Base-by-base conservation (phyloP, 495 filamentous ascomycete genomes). In the Neurospora pannonica region DNA sequence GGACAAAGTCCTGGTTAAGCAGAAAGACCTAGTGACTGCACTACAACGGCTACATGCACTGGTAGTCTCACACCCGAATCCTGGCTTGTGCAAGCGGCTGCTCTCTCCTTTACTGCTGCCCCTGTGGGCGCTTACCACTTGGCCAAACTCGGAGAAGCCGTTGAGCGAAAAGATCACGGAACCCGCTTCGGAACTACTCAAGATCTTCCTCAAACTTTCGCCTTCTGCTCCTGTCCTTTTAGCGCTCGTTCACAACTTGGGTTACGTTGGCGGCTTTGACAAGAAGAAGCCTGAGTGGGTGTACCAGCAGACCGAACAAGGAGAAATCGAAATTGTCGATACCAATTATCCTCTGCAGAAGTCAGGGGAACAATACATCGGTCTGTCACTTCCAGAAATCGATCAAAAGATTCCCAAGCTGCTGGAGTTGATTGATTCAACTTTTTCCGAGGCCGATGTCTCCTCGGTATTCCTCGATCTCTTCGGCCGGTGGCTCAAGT, bases 11-110 rank as follows among this genome's bases (percentile, higher is more conserved):
- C 73, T 89, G n/a, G 84, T 88, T 21, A 73, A 78, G 6, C 79
- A 85, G 11, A 72, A 76, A 34, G 84, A 87, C 8, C 75, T 91
- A 11, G 77, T 77, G 42, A 77, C 76, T 21, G 88, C 89, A 8
- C 71, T 96, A 9, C 81, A 84, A 24, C 87, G 92, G 19, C 75
- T 96, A 8, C 83, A 82, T 38, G 82, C 83, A 7, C 79, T 96
- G 8, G 77, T 90, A 2, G 81, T 88, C 36, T 90, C 92, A 13
- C 92, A 93, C 80, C 90, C 92, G 0, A 91, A 94, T 75, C 91
- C 92, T 4, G 89, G 89, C 1, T 82, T 96, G n/a, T 87, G 89
- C 21, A 94, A 90, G 78, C 86, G 92, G 73, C 80, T 94, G 5
- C 80, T 95, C 7, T 82, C 85, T 39, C 92, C 89, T 1, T 81